phyloP scores from a whole-genome alignment of 768 basidiomycete genomes.

The Lyophyllum semitale region DNA sequence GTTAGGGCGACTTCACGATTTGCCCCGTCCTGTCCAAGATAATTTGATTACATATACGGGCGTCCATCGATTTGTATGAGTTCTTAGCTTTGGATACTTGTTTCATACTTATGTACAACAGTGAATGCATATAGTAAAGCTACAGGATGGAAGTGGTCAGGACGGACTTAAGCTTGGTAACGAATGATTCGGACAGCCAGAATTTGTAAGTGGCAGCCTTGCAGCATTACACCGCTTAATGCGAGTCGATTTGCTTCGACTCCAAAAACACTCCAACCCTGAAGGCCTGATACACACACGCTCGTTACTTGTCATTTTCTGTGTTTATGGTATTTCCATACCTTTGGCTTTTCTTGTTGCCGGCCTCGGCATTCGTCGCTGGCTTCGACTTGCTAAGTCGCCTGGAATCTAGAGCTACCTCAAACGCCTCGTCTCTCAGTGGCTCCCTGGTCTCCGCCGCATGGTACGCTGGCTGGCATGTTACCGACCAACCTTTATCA shows the following conservation, averaged over 20 bases:
- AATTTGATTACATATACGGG: background rate
- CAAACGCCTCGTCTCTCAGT: conserved; percentile 7
- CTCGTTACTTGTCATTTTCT: conserved; percentile 4
- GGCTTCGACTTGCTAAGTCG: background rate
- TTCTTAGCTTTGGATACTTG: background rate
- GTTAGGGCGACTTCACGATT: too few species aligned
- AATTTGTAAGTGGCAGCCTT: background rate
- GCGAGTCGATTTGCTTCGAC: conserved; percentile 3
- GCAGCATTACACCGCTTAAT: background rate
- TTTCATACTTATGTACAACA: background rate
- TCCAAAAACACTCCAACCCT: background rate
- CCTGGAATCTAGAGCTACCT: conserved; percentile 6
- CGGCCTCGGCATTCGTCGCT: background rate
- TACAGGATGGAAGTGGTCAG: background rate
- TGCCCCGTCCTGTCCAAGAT: background rate
- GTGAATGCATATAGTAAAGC: too few species aligned
- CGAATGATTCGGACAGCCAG: too few species aligned
- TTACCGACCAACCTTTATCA: conserved; percentile 40
- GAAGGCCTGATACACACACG: background rate
- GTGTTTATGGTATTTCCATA: conserved; percentile 1
- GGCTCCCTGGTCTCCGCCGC: conserved; percentile 30
- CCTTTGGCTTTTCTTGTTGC: background rate
- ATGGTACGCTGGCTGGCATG: conserved; percentile 54
- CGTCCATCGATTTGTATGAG: background rate
- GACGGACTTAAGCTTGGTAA: too few species aligned